Conservation (phyloP, 805 yeast species). For the Nakazawaea siamensis region DNA sequence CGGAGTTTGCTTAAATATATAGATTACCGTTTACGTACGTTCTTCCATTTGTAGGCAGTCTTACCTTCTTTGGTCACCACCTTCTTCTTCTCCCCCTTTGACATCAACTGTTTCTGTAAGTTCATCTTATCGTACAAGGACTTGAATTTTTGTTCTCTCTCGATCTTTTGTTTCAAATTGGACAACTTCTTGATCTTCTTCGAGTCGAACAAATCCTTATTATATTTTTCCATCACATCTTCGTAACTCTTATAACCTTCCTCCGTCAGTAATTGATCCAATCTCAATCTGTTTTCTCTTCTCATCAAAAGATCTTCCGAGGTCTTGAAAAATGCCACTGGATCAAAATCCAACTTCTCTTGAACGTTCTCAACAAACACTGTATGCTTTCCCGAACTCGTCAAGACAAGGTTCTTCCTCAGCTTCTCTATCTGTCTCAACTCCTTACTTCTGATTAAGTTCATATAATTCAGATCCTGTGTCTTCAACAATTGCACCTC, state of each 20-base stretch:
- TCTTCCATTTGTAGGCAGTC: constrained; percentile 77
- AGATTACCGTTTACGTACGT: constrained; percentile 51
- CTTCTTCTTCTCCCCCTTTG: constrained; percentile 82
- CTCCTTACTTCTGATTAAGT: constrained; percentile 69
- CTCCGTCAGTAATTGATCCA: constrained; percentile 45
- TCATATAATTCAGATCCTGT: constrained; percentile 83
- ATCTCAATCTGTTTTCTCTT: constrained; percentile 64
- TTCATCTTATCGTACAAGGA: constrained; percentile 69
- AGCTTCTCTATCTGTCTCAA: constrained; percentile 52
- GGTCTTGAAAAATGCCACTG: constrained; percentile 64
- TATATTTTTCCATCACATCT: constrained; percentile 15
- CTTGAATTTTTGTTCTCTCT: constrained; percentile 60
- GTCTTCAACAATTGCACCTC: constrained; percentile 81
- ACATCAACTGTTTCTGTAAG: constrained; percentile 79
- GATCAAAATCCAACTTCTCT: constrained; percentile 49
- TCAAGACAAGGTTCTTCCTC: constrained; percentile 38
- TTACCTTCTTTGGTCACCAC: constrained; percentile 58
- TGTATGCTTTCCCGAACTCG: constrained; percentile 68
- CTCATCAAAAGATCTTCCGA: constrained; percentile 52
- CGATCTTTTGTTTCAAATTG: constrained; percentile 53
- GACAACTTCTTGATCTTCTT: constrained; percentile 56
- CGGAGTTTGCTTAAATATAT: constrained; percentile 11
- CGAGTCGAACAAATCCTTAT: constrained; percentile 19
- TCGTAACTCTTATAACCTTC: constrained; percentile 18
- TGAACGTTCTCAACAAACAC: constrained; percentile 68